Base-by-base conservation (phyloP, 2,329 filamentous ascomycete species). In the Aureobasidium lini region DNA sequence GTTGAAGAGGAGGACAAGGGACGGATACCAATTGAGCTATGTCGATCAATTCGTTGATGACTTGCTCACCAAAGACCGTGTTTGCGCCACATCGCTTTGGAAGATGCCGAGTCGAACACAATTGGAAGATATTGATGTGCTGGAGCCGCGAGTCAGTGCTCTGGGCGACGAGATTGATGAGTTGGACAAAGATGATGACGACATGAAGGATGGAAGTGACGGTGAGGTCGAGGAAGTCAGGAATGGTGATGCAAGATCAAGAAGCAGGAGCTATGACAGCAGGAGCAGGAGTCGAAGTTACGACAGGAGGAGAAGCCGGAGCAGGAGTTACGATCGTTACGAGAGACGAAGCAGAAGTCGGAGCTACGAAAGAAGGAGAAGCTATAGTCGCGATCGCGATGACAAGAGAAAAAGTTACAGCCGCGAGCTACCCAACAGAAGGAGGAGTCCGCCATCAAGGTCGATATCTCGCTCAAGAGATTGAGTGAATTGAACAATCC, bases 31-130 rank as follows among this genome's bases (percentile, higher is more conserved):
- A 11, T 72, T 99, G 66, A 94, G 90, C 2, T 88, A 83, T 68
- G 79, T 99, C 74, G 94, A 99, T 73, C 87, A 93, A 66, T 97
- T 99, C 71, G 84, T 97, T 59, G 94, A 99, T 72, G 91, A 96
- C 62, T 75, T 99, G 64, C 77, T 99, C 63, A 88, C 84, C 0
- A 95, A 95, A 74, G 90, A 95, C 60, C 82, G 94, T 56, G 87
- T 96, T 0, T 97, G 93, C 70, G 93, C 86, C 39, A 97, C 94
- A 3, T 95, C 87, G 69, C 71, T 99, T 66, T 95, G 90, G 85
- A 95, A 96, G 76, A 82, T 99, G 80, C 89, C 92, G 3, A 85
- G 85, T 61, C 80, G 94, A 66, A 85, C 88, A 64, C 81, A 89
- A 54, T 71, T 99, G 64, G 94, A 99, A 76, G 94, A 99, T 71